Conservation (phyloP, 2,329 filamentous ascomycete genomes). For the Nemania serpens region DNA sequence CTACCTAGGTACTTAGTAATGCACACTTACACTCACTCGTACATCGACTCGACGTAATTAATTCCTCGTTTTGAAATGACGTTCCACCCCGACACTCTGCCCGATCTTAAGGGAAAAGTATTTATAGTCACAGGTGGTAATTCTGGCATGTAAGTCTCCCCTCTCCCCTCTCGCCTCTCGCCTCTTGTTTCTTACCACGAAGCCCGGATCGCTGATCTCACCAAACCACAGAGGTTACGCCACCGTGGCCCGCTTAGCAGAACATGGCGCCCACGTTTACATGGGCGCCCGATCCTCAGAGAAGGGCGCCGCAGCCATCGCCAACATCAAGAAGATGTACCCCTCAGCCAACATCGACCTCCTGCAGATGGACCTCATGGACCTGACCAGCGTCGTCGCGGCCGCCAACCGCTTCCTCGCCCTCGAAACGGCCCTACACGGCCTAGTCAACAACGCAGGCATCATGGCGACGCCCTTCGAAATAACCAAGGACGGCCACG, state of each 20-base stretch:
- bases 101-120: conserved; percentile 48
- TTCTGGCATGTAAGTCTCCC: conserved; percentile 48
- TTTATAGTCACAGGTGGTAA: conserved; percentile 53
- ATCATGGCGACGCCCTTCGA: conserved; percentile 42
- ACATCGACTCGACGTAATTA: conserved; percentile 19
- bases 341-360: conserved; percentile 42
- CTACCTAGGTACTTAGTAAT: conserved; percentile 16
- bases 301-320: conserved; percentile 42
- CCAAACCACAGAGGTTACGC: conserved; percentile 39
- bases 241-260: conserved; percentile 45
- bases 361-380: conserved; percentile 44
- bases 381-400: conserved; percentile 44
- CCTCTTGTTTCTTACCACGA: conserved; percentile 13
- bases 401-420: conserved; percentile 41
- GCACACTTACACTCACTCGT: conserved; percentile 15
- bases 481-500: conserved; percentile 44
- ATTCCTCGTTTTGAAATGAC: conserved; percentile 35
- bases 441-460: conserved; percentile 42
- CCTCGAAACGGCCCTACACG: conserved; percentile 40
- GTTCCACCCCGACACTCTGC: conserved; percentile 49
- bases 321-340: conserved; percentile 40
- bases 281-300: conserved; percentile 44
- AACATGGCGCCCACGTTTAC: conserved; percentile 48
- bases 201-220: conserved; percentile 22
- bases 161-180: conserved; percentile 15